These are phyloP conservation scores for Cardamine chenopodiifolia DNA, from an alignment of 345 rosid genomes.

Conservation along the genomic window DNA sequence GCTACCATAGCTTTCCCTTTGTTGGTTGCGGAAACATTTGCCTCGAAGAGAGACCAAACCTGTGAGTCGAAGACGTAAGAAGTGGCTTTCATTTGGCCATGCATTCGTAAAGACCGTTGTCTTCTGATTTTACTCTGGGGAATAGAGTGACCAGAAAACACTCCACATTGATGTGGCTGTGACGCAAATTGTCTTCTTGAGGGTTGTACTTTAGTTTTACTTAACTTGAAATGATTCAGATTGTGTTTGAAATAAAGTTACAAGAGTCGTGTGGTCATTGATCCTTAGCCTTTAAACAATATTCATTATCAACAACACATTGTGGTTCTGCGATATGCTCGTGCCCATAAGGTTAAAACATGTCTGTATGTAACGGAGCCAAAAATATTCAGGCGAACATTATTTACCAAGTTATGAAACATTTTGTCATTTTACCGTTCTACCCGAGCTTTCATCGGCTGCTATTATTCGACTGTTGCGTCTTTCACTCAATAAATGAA, in stretches of 20 bases:
- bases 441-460: too few species aligned
- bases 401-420: neutral
- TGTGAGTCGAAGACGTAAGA: slow-evolving; percentile 22
- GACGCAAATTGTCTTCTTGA: neutral
- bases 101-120: neutral
- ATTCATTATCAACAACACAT: neutral
- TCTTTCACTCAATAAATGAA: neutral
- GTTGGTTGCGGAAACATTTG: slow-evolving; percentile 93
- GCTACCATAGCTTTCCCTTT: slow-evolving; percentile 96
- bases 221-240: neutral
- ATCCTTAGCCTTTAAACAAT: neutral
- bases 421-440: neutral
- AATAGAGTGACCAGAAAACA: neutral
- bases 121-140: neutral
- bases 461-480: neutral
- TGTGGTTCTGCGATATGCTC: neutral
- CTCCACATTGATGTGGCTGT: neutral
- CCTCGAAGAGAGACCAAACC: slow-evolving; percentile 47
- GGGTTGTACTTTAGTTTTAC: neutral
- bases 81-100: neutral
- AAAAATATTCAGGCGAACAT: neutral
- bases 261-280: neutral
- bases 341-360: neutral
- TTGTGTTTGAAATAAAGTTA: neutral
- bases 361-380: neutral